Base-by-base conservation (phyloP, 2,329 filamentous ascomycete species). In the Scortechinia acanthostroma region DNA sequence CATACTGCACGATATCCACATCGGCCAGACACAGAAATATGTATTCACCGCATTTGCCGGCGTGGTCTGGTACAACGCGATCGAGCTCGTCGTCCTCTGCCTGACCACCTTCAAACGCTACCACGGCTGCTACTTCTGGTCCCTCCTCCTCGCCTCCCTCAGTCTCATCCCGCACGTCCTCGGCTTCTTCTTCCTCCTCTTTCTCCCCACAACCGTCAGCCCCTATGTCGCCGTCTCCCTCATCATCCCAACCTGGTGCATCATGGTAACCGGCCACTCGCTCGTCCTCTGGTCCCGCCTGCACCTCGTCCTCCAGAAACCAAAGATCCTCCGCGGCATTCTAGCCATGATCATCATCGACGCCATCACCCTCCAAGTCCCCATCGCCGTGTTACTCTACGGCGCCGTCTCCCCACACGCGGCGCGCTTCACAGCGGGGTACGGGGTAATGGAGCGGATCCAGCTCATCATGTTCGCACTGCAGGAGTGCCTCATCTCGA, bases 391-490 rank as follows among this genome's bases (percentile, higher is more conserved):
- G n/a, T 15, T 44, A 4, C 16, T 22, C 10, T 44, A 21, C 20
- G 76, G 55, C 46, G 63, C 55, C 42, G 66, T 67, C 10, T 59
- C 3, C 51, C 64, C 49, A 48, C 58, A 46, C 44, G 67, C 49
- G 58, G 6, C 15, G 20, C 6, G 13, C 10, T 43, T 23, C 14
- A 19, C 17, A 6, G 10, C 10, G 10, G 35, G 35, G 13, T 43
- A 43, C 19, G 20, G n/a, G 16, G 19, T 43, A 13, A 22, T 22
- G 6, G 68, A 71, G 50, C 68, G 66, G 50, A 62, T 71, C 28
- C 67, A 71, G 52, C 69, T 71, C 64, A 69, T 65, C 5, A 64
- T 63, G 0, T 71, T 71, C 49, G 69, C 65, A 52, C 37, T 71
- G n/a, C 68, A 73, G 48, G 70, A 74, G 49, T 54, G 59, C 21